Conservation (phyloP, 2,329 filamentous ascomycete species). For the Botryotinia convoluta region DNA sequence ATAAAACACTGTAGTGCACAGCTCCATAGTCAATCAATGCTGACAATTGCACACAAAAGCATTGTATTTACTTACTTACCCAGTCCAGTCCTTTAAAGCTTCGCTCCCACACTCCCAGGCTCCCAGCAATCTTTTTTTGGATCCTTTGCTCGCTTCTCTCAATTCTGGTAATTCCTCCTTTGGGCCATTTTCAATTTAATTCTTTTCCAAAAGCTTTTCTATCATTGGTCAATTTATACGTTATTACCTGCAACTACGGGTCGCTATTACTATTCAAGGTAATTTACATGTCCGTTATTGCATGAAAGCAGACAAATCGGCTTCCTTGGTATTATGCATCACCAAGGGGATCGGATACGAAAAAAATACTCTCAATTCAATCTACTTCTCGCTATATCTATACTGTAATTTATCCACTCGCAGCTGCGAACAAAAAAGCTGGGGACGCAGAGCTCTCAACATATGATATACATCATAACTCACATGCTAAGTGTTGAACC, state of each 20-base stretch:
- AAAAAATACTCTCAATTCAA: not conserved
- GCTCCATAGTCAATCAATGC: constrained; percentile 1
- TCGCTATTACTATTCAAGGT: constrained; percentile 2
- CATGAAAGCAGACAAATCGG: constrained; percentile 15
- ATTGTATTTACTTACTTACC: not conserved
- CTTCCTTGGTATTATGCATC: constrained; percentile 19
- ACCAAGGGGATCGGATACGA: constrained; percentile 8
- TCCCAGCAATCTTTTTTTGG: not conserved
- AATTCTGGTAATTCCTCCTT: constrained; percentile 6
- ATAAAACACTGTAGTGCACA: constrained; percentile 3
- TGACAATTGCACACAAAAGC: not conserved
- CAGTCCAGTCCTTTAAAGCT: not conserved
- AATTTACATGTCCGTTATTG: constrained; percentile 18
- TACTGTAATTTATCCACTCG: constrained; percentile 5
- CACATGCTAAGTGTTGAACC: constrained; percentile 17
- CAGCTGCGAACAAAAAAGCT: constrained; percentile 2
- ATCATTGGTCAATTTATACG: constrained; percentile 1
- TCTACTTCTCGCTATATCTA: not conserved
- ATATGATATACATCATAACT: constrained; percentile 15
- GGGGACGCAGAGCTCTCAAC: constrained; percentile 16
- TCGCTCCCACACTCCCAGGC: not conserved
- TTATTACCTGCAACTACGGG: constrained; percentile 13
- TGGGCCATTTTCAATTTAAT: constrained; percentile 10
- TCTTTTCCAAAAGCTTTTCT: not conserved
- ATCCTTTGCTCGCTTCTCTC: not conserved